A percentile compares a stretch with the other conserved stretches of the same genome.
These are phyloP conservation scores for Mytilinidion resinicola DNA, from an alignment of 495 filamentous ascomycete species.

Conservation along the genomic window DNA sequence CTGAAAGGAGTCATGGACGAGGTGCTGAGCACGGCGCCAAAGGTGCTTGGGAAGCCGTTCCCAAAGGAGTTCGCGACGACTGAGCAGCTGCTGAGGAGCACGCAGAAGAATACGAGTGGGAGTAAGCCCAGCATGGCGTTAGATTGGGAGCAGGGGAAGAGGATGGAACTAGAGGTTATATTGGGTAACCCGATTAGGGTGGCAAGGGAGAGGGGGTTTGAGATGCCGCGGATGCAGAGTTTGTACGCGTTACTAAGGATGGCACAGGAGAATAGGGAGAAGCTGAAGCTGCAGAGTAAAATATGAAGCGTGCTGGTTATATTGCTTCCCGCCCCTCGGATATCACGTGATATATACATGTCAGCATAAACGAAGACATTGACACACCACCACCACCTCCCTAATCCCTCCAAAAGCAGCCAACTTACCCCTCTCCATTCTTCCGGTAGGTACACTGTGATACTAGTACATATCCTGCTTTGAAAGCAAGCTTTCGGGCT, in stretches of 20 bases:
- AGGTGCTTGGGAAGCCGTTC: slow-evolving; percentile 44
- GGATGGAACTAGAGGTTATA: slow-evolving; percentile 57
- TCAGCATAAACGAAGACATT: no score
- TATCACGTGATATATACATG: no score
- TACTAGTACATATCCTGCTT: no score
- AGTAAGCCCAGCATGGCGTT: slow-evolving; percentile 53
- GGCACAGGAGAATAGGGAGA: slow-evolving; percentile 39
- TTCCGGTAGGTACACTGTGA: no score
- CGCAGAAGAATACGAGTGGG: slow-evolving; percentile 49
- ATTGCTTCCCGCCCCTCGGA: no score
- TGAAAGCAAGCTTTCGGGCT: no score
- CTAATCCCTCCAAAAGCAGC: no score
- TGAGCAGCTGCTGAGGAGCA: slow-evolving; percentile 49
- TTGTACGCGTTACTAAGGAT: slow-evolving; percentile 44
- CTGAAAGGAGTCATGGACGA: slow-evolving; percentile 52
- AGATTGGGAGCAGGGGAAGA: slow-evolving; percentile 51
- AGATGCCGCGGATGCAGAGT: slow-evolving; percentile 48
- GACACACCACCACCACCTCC: no score
- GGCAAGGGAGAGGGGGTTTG: slow-evolving; percentile 45
- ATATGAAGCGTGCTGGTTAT: slow-evolving; percentile 7
- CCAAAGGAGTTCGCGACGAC: slow-evolving; percentile 44
- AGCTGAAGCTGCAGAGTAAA: slow-evolving; percentile 30
- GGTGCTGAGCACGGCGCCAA: slow-evolving; percentile 49
- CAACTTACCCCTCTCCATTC: no score
- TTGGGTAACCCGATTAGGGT: slow-evolving; percentile 53